A percentile compares a stretch with the other conserved stretches of the same genome.
These are phyloP conservation scores for Talaromyces amestolkiae DNA, from an alignment of 2,329 filamentous ascomycete species.

Conservation along the genomic window DNA sequence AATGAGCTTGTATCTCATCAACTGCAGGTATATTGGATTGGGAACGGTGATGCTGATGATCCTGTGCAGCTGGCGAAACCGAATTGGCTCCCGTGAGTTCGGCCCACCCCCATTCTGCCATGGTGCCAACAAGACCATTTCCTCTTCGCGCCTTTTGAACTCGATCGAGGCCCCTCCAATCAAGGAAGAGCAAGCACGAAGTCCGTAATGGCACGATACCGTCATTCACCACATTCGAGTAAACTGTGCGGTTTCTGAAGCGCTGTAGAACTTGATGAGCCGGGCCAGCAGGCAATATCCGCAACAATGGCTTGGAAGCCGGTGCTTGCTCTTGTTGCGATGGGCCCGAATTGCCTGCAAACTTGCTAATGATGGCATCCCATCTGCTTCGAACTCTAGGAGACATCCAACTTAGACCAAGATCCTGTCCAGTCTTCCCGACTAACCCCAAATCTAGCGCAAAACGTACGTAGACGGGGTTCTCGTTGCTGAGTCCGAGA, in stretches of 20 bases:
- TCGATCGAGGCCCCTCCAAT: constrained; percentile 89
- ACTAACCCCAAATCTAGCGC: constrained; percentile 94
- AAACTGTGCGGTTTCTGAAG: constrained; percentile 87
- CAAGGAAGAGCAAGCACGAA: constrained; percentile 91
- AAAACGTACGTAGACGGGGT: constrained; percentile 95
- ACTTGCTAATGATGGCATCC: constrained; percentile 80
- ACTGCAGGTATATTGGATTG: constrained; percentile 30
- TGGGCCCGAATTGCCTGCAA: constrained; percentile 61
- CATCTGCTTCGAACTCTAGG: constrained; percentile 82
- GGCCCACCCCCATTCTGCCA: constrained; percentile 91
- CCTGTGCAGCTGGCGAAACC: constrained; percentile 48
- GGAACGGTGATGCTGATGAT: constrained; percentile 27
- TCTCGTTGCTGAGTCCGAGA: constrained; percentile 91
- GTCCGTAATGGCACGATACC: constrained; percentile 93
- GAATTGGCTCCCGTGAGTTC: constrained; percentile 73
- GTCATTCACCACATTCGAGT: constrained; percentile 97
- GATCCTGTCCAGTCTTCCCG: constrained; percentile 90
- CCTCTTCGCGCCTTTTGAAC: constrained; percentile 93
- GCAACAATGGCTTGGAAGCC: constrained; percentile 80
- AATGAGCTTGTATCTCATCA: not conserved
- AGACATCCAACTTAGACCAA: constrained; percentile 90
- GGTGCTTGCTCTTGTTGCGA: constrained; percentile 63
- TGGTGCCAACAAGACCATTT: constrained; percentile 85
- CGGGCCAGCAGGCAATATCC: constrained; percentile 86
- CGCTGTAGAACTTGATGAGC: constrained; percentile 82